Conservation (phyloP, 2,329 filamentous ascomycete species). For the Stylonectria norvegica region DNA sequence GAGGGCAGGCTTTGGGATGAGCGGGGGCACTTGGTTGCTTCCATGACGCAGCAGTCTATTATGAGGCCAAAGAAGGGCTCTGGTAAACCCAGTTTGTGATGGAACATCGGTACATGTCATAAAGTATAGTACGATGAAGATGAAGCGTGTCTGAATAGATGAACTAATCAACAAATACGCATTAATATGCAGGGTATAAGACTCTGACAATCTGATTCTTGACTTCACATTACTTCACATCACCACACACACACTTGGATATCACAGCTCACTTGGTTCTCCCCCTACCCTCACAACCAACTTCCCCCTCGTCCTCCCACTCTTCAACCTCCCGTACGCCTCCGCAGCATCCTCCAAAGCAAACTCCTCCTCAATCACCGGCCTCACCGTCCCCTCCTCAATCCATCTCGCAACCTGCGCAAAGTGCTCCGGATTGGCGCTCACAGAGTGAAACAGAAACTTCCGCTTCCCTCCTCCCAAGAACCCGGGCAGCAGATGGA, state of each 20-base stretch:
- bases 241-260: too few relatives aligned
- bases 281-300: conserved; percentile 7
- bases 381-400: conserved; percentile 5
- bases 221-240: too few relatives aligned
- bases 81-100: not conserved
- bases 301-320: conserved; percentile 6
- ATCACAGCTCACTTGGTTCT: too few relatives aligned
- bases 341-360: conserved; percentile 1
- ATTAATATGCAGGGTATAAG: too few relatives aligned
- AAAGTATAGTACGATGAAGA: too few relatives aligned
- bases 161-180: too few relatives aligned
- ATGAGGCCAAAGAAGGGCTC: conserved; percentile 21
- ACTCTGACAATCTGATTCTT: too few relatives aligned
- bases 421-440: conserved; percentile 12
- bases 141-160: too few relatives aligned
- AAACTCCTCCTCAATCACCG: conserved; percentile 12
- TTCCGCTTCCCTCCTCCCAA: conserved; percentile 13
- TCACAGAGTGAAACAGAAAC: conserved; percentile 16
- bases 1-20: conserved; percentile 45
- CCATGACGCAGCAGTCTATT: conserved; percentile 47
- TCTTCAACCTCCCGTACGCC: conserved; percentile 14
- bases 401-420: conserved; percentile 8
- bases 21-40: conserved; percentile 42
- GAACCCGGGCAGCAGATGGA: conserved; percentile 12
- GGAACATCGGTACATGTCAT: too few relatives aligned